Percentiles rank a stretch among this genome's conserved stretches.
These are phyloP conservation scores for Kluyveromyces sp. DNA, from an alignment of 1,139 yeast genomes.

Conservation along the genomic window DNA sequence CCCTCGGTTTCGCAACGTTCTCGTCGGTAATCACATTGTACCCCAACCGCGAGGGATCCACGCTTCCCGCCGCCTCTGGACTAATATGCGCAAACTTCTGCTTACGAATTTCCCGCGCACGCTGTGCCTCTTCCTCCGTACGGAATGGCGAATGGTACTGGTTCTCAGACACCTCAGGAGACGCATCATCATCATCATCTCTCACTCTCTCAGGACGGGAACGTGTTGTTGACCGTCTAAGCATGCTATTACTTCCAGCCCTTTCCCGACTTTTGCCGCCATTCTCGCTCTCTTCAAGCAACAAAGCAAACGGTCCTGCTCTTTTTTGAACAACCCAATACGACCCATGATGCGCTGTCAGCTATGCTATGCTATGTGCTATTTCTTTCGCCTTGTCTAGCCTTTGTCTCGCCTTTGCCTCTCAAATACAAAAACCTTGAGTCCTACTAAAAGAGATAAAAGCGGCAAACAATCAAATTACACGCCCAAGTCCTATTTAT, in stretches of 20 bases:
- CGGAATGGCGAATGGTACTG: constrained; percentile 21
- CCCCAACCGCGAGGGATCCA: constrained; percentile 18
- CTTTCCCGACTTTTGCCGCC: not conserved
- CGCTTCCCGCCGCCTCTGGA: constrained; percentile 16
- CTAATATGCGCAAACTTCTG: constrained; percentile 22
- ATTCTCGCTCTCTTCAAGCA: constrained; percentile 5
- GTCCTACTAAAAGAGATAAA: too few relatives aligned
- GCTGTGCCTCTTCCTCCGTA: constrained; percentile 12
- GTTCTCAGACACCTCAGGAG: not conserved
- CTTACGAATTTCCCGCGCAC: constrained; percentile 17
- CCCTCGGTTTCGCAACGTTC: constrained; percentile 19
- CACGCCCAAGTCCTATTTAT: too few relatives aligned
- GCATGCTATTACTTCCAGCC: not conserved
- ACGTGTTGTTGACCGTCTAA: not conserved
- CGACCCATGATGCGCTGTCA: not conserved
- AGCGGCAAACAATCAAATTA: too few relatives aligned
- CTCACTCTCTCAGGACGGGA: not conserved
- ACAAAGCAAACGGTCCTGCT: constrained; percentile 12
- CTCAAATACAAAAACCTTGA: too few relatives aligned
- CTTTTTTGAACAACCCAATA: constrained; percentile 1
- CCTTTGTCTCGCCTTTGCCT: too few relatives aligned
- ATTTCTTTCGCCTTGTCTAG: too few relatives aligned
- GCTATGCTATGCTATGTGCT: too few relatives aligned
- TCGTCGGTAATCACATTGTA: constrained; percentile 15
- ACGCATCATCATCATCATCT: not conserved